These are phyloP conservation scores for Suhomyces tanzawaensis DNA, from an alignment of 805 yeast genomes.

Conservation along the genomic window DNA sequence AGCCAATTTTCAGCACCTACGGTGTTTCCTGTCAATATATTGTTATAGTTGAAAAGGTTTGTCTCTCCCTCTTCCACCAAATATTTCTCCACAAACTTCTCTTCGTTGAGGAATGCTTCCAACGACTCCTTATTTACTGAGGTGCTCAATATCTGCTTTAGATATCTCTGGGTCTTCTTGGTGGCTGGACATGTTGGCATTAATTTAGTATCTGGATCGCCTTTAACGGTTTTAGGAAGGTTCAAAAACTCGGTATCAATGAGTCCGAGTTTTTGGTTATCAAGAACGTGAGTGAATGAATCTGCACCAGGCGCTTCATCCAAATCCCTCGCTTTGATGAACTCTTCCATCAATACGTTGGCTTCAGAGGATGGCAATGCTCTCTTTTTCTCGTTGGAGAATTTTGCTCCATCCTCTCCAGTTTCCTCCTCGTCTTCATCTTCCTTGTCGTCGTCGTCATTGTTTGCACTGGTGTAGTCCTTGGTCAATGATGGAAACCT, in stretches of 20 bases:
- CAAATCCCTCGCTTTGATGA: conserved; percentile 25
- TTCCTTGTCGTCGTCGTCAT: conserved; percentile 1
- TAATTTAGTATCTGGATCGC: conserved; percentile 16
- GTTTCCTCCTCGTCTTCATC: conserved; percentile 2
- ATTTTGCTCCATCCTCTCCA: not conserved
- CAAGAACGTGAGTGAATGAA: conserved; percentile 2
- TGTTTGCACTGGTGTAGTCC: conserved; percentile 5
- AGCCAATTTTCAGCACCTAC: conserved; percentile 17
- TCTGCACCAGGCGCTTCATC: conserved; percentile 10
- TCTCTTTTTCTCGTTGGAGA: conserved; percentile 1
- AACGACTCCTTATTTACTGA: conserved; percentile 21
- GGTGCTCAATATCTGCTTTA: conserved; percentile 23
- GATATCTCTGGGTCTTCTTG: conserved; percentile 22
- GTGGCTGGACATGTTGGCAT: conserved; percentile 31
- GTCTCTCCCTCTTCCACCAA: conserved; percentile 18
- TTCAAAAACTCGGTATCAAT: conserved; percentile 14
- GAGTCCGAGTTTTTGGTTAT: conserved; percentile 17
- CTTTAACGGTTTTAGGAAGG: conserved; percentile 12
- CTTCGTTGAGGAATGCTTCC: conserved; percentile 20
- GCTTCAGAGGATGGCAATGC: conserved; percentile 6
- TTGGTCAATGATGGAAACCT: conserved; percentile 37
- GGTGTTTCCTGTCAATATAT: conserved; percentile 23
- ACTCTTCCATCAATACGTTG: conserved; percentile 31
- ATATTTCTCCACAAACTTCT: conserved; percentile 22
- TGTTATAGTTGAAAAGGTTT: conserved; percentile 32